Conservation (phyloP, 371 early-diverging fungal species). For the Mortierella sp. region DNA sequence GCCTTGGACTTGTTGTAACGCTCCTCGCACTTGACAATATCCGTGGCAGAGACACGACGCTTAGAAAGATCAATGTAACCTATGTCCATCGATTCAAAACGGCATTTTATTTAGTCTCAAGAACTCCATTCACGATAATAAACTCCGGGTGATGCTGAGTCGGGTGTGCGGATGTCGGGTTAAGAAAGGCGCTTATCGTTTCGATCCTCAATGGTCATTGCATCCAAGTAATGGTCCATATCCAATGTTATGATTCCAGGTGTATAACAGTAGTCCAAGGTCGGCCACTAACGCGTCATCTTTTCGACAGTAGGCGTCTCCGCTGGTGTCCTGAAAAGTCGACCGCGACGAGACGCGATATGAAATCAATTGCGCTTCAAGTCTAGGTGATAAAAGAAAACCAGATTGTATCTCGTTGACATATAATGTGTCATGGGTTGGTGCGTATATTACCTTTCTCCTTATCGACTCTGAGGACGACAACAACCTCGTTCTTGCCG, state of each 20-base stretch:
- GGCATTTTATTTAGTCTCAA: neutral
- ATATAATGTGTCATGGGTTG: neutral
- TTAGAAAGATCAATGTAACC: conserved; percentile 99
- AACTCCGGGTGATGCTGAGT: neutral
- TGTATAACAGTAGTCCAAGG: neutral
- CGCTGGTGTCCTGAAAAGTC: neutral
- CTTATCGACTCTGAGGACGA: conserved; percentile 98
- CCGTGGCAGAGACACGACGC: conserved; percentile 96
- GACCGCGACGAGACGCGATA: neutral
- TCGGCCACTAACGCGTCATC: neutral
- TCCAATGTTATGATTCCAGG: neutral
- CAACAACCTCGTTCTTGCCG: conserved; percentile 97
- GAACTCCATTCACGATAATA: neutral
- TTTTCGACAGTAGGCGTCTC: neutral
- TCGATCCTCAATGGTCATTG: neutral
- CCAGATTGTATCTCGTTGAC: neutral
- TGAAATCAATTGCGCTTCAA: neutral
- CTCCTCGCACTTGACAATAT: conserved; percentile 95
- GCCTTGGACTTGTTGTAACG: conserved; percentile 97
- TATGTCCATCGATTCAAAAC: conserved; percentile 30
- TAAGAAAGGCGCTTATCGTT: too few relatives aligned
- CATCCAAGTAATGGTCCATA: neutral
- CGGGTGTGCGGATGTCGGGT: neutral
- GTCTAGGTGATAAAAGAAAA: neutral
- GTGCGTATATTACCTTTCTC: conserved; percentile 86